Conservation (phyloP, 2,329 filamentous ascomycete genomes). For the Alternaria hordeiaustralica region DNA sequence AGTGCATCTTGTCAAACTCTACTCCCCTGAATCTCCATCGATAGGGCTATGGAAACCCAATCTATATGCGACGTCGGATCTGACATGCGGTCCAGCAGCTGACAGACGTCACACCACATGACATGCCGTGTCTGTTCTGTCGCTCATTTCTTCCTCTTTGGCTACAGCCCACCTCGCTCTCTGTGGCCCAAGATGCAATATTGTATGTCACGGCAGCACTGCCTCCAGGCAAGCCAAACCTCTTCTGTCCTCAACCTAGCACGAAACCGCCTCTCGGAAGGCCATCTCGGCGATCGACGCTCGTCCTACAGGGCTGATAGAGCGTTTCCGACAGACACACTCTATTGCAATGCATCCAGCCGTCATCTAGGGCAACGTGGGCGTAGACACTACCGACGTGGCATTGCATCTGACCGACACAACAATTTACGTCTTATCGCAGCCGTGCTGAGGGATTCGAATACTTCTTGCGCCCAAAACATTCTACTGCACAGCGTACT, state of each 20-base stretch:
- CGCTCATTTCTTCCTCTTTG: conserved; percentile 30
- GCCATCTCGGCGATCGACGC: background rate
- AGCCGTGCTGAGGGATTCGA: background rate
- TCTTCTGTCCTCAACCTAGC: conserved; percentile 29
- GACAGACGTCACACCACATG: conserved; percentile 12
- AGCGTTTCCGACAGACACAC: conserved; percentile 21
- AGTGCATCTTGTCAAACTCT: conserved; percentile 19
- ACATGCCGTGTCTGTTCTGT: conserved; percentile 15
- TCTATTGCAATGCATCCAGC: conserved; percentile 13
- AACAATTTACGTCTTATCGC: conserved; percentile 4
- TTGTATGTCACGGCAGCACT: background rate
- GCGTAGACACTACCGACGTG: conserved; percentile 6
- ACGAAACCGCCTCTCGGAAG: conserved; percentile 35
- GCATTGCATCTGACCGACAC: conserved; percentile 10
- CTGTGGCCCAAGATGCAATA: conserved; percentile 1
- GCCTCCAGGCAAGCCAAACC: conserved; percentile 15
- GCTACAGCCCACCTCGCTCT: conserved; percentile 21
- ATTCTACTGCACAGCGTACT: conserved; percentile 23
- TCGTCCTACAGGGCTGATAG: conserved; percentile 26
- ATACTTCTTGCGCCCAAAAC: background rate
- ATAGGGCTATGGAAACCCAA: conserved; percentile 10
- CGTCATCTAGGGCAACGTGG: conserved; percentile 9
- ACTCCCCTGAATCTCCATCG: conserved; percentile 19
- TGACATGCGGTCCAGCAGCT: conserved; percentile 19
- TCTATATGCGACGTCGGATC: conserved; percentile 25